Conservation (phyloP, 2,329 filamentous ascomycete genomes). For the Aspergillus aculeatus region DNA sequence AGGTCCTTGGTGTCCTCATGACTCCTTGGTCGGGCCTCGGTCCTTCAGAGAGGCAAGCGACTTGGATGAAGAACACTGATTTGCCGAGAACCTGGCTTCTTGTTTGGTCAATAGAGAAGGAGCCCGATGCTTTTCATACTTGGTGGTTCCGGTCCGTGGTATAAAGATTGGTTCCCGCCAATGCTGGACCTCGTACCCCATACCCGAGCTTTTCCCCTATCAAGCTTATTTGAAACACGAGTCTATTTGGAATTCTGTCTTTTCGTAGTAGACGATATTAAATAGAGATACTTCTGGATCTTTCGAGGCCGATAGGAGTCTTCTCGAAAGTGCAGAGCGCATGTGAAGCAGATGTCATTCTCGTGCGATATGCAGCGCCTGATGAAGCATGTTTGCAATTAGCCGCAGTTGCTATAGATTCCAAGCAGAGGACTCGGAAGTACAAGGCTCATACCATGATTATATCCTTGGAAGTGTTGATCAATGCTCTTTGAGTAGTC, state of each 20-base stretch:
- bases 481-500: background rate
- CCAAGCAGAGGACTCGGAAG: background rate
- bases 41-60: no score
- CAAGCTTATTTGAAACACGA: background rate
- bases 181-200: background rate
- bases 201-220: background rate
- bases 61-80: no score
- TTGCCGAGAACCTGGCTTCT: no score
- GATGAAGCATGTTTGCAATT: background rate
- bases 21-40: background rate
- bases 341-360: background rate
- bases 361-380: background rate
- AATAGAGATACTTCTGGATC: no score
- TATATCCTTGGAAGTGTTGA: background rate
- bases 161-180: background rate
- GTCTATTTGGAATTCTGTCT: background rate
- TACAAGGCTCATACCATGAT: background rate
- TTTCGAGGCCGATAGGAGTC: no score
- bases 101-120: no score
- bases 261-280: background rate
- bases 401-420: background rate
- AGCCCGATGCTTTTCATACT: no score
- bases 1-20: background rate
- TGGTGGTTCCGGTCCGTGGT: background rate
- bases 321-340: background rate